phyloP scores from a whole-genome alignment of 345 rosid species.

The Bruguiera gymnorhiza region DNA sequence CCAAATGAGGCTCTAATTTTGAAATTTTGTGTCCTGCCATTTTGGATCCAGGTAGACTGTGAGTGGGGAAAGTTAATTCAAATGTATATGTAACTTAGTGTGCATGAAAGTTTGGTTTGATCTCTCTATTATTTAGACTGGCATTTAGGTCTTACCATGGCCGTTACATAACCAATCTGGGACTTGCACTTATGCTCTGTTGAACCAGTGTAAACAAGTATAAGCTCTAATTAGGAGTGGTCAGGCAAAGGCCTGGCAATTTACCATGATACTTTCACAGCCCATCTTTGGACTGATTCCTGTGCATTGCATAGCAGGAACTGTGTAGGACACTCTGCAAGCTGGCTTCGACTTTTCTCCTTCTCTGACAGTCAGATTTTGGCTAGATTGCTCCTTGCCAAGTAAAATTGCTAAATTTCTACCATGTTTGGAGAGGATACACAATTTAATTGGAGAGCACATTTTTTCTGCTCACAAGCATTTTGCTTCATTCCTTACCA shows the following conservation, averaged over 20 bases:
- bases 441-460: too few species aligned
- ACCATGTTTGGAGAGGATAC: too few species aligned
- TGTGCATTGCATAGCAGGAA: conserved; percentile 16
- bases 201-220: neutral
- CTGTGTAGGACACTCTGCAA: conserved; percentile 46
- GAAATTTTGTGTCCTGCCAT: neutral
- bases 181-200: neutral
- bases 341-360: conserved; percentile 83
- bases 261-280: neutral
- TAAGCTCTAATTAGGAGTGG: neutral
- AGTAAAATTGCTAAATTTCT: neutral
- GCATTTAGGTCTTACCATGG: neutral
- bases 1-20: neutral
- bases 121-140: neutral
- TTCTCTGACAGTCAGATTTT: conserved; percentile 66
- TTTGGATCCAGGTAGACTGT: neutral
- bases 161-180: neutral
- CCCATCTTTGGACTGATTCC: neutral
- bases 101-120: neutral
- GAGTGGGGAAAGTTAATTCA: neutral
- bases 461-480: too few species aligned
- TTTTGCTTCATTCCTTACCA: neutral
- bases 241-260: neutral
- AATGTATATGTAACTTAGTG: neutral
- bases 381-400: conserved; percentile 40